These are phyloP conservation scores for Yamadazyma kanchanaburiensis DNA, from an alignment of 1,139 yeast genomes.

Conservation along the genomic window DNA sequence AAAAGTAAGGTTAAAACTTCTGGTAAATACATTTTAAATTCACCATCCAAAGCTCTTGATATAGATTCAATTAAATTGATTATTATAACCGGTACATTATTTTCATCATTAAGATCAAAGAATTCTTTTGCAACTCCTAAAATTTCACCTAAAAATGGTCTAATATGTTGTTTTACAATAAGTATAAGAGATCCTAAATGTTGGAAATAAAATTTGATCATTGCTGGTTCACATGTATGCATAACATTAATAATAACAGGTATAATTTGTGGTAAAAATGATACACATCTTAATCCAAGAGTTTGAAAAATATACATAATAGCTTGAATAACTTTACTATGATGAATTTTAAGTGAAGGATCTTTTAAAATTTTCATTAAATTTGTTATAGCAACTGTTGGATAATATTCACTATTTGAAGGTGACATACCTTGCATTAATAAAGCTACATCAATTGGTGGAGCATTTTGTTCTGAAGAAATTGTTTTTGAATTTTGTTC, in stretches of 20 bases:
- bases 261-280: slow-evolving; percentile 79
- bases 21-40: slow-evolving; percentile 81
- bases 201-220: slow-evolving; percentile 86
- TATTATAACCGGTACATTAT: slow-evolving; percentile 73
- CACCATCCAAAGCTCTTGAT: slow-evolving; percentile 86
- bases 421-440: slow-evolving; percentile 95
- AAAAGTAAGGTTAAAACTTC: slow-evolving; percentile 72
- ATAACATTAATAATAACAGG: slow-evolving; percentile 87
- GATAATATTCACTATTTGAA: slow-evolving; percentile 88
- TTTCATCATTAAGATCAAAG: slow-evolving; percentile 49
- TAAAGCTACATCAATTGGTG: slow-evolving; percentile 85
- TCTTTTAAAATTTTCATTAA: slow-evolving; percentile 82
- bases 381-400: slow-evolving; percentile 88
- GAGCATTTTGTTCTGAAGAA: slow-evolving; percentile 78
- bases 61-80: slow-evolving; percentile 80
- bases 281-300: slow-evolving; percentile 82
- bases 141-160: slow-evolving; percentile 78
- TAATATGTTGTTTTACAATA: slow-evolving; percentile 85
- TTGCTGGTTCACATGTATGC: slow-evolving; percentile 76
- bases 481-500: slow-evolving; percentile 65
- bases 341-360: slow-evolving; percentile 80
- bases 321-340: slow-evolving; percentile 73
- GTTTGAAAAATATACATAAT: slow-evolving; percentile 88
- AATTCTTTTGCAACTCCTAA: slow-evolving; percentile 74
- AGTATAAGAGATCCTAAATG: slow-evolving; percentile 77